Evolutionary conservation across 305 asterid species (phyloP), one percentile per base, ranked within the genome.

Genomic region (Ilex paraguariensis): DNA sequence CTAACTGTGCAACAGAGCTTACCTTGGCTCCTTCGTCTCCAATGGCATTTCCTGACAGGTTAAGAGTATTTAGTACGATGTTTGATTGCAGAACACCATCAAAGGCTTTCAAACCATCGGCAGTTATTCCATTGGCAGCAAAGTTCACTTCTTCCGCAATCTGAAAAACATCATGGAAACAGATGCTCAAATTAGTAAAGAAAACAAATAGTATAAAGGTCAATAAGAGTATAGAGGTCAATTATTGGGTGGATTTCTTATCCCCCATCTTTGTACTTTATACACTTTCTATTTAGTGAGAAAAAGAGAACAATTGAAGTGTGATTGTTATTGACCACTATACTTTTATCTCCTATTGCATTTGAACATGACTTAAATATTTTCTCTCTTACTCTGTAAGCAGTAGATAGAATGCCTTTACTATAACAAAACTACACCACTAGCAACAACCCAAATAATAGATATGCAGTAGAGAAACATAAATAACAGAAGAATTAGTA

Each of bases 1-100:
- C 7, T 36, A 36, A 36, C 6, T 36, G 42, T 36, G 9, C 42
- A 4, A 8, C 42, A 36, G 2, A 21, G 28, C 61, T 66, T 75
- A 93, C 99, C 90, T 87, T 90, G 71, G 88, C 88, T 62, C 99
- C 99, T 78, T 87, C 96, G 80, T 93, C 97, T 49, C 99, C 99
- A 66, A 93, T 81, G 59, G 85, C 71, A 80, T 93, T 93, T 75
- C 99, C 95, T 32, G 97, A 90, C 44, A 93, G 80, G 77, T 90
- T 79, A 60, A 93, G 92, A 78, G 95, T 68, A 76, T 83, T 93
- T 61, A 93, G 83, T 33, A 89, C 74, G 66, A 77, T 52, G 62
- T 87, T 93, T 69, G 96, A 86, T 73, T 87, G 97, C 82, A 87
- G 73, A 70, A 93, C 66, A 73, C 97, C 95, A 69, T 93, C 99